Evolutionary conservation across 2,329 filamentous ascomycete genomes (phyloP), one percentile per base, ranked within the genome.

Genomic region (Ploettnerulaceae sp.): DNA sequence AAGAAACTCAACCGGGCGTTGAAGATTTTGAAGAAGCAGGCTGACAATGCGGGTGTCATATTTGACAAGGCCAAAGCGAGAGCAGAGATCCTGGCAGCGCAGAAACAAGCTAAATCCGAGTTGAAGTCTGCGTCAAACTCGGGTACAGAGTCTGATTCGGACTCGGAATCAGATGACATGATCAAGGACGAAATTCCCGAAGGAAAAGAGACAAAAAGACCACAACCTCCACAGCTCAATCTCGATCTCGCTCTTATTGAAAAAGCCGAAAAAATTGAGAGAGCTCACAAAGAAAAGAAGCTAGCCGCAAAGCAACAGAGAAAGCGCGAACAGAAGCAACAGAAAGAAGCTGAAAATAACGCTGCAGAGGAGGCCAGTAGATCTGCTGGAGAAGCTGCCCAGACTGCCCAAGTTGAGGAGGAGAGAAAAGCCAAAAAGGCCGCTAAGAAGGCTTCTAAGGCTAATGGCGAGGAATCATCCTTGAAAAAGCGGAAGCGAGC

Each of bases 1-100:
- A 57, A 62, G 51, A 55, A 51, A 45, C 51, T 62, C 22, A 61
- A 60, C n/a, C 48, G 45, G 38, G 54, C 51, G 7, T 47, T 62
- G 54, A 62, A 61, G 37, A 15, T 44, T 3, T 53, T 47, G 44
- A 61, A 56, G 49, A 58, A 57, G 45, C 35, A 53, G 24, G 52
- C 49, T 25, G 52, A 41, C 11, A 51, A 54, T 29, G 48, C 43
- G 17, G 58, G 58, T 18, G 35, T 58, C 11, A 34, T 36, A 20
- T 62, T 50, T 22, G 58, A 62, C 48, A 44, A 46, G n/a, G 45
- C 54, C 20, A 46, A 51, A 17, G 59, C 55, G 12, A 58, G 47
- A 20, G 51, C 47, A 31, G 54, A 59, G 11, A 51, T 61, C 4
- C 34, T 58, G 36, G 53, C 47, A 12, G 43, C 46, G 36, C 38